Conservation (phyloP, 78 protist genomes). For the Salpingoeca rosetta region DNA sequence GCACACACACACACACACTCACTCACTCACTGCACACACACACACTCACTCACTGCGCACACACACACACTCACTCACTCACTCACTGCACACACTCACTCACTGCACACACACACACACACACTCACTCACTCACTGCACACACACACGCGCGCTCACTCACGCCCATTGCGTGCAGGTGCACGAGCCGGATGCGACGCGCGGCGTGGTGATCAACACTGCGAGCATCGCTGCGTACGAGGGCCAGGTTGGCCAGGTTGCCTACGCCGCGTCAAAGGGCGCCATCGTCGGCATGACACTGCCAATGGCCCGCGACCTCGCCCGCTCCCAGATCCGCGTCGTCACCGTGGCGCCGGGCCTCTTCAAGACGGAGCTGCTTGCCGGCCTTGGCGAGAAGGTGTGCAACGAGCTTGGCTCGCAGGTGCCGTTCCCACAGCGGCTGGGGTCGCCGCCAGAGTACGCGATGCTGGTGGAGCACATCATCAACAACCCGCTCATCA, state of each 20-base stretch:
- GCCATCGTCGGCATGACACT: conserved; percentile 37
- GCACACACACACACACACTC: too few relatives aligned
- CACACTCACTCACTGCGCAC: too few relatives aligned
- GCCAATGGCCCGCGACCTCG: conserved; percentile 45
- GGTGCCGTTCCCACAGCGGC: conserved; percentile 51
- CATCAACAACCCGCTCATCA: conserved; percentile 53
- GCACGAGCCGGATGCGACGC: conserved; percentile 27
- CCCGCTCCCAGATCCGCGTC: conserved; percentile 57
- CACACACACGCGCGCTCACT: too few relatives aligned
- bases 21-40: too few relatives aligned
- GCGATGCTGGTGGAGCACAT: conserved; percentile 43
- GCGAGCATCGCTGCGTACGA: conserved; percentile 72
- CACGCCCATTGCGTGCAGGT: too few relatives aligned
- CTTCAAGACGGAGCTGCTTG: conserved; percentile 20
- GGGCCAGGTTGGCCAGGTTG: conserved; percentile 78
- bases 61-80: too few relatives aligned
- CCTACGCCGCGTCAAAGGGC: conserved; percentile 76
- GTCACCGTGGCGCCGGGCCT: conserved; percentile 76
- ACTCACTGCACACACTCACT: too few relatives aligned
- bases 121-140: too few relatives aligned
- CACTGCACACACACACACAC: too few relatives aligned
- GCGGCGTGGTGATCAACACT: conserved; percentile 66
- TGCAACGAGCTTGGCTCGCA: neutral
- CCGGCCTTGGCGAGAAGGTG: conserved; percentile 40
- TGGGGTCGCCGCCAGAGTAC: conserved; percentile 62